Evolutionary conservation across 2,329 filamentous ascomycete species (phyloP).

Genomic region (Chrysoporthe deuterocubensis): DNA sequence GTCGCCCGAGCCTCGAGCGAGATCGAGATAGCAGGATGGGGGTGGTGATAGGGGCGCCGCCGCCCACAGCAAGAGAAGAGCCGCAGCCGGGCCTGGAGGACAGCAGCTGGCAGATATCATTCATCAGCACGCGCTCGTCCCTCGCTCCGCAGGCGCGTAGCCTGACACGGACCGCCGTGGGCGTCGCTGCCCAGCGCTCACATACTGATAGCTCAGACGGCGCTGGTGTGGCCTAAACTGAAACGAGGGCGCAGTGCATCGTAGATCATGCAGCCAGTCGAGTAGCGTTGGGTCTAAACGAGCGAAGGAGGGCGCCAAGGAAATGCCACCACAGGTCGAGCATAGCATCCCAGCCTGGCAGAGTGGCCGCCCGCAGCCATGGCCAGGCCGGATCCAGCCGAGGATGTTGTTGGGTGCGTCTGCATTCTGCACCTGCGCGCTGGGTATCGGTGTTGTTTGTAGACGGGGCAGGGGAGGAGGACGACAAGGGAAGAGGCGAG

Average conservation of each 20-base stretch:
- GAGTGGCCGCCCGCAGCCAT: neutral
- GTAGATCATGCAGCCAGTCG: conserved; percentile 26
- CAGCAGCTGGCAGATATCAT: too few relatives aligned
- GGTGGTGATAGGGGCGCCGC: too few relatives aligned
- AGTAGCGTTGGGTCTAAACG: conserved; percentile 24
- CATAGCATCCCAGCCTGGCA: neutral
- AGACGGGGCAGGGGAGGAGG: neutral
- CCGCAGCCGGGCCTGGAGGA: too few relatives aligned
- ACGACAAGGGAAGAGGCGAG: neutral
- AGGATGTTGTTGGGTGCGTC: too few relatives aligned
- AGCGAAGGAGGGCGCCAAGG: conserved; percentile 2
- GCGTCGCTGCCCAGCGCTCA: neutral
- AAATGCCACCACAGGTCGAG: neutral
- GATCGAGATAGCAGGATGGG: too few relatives aligned
- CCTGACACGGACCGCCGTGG: neutral
- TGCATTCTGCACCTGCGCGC: too few relatives aligned
- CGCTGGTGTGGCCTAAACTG: conserved; percentile 18
- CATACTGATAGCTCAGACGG: neutral
- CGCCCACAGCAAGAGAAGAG: too few relatives aligned
- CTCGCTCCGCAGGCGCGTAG: too few relatives aligned
- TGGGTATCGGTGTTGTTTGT: neutral
- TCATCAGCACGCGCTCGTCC: too few relatives aligned
- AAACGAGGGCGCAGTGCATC: conserved; percentile 20
- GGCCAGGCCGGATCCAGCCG: too few relatives aligned
- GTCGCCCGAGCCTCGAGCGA: too few relatives aligned